Percentiles rank a stretch among this genome's conserved stretches.
Evolutionary conservation across 805 yeast species (phyloP).

Genomic region (Kluyveromyces nonfermentans): DNA sequence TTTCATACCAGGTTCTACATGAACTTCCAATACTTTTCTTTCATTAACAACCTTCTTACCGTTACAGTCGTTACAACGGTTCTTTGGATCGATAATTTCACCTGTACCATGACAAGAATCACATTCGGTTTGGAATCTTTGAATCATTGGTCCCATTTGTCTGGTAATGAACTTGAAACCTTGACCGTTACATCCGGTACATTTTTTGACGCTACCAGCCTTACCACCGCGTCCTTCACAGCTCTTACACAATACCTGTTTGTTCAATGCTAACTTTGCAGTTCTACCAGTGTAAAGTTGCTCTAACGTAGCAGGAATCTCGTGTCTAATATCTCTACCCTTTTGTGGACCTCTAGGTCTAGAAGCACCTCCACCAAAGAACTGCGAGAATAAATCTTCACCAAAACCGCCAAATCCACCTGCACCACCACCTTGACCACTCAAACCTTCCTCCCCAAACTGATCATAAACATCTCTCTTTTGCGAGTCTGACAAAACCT

Average conservation of each 20-base stretch:
- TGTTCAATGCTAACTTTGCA: constrained; percentile 87
- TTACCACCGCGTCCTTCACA: constrained; percentile 98
- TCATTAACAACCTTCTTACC: constrained; percentile 85
- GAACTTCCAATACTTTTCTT: constrained; percentile 88
- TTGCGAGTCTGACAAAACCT: constrained; percentile 75
- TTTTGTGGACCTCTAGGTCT: constrained; percentile 76
- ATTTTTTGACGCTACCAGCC: constrained; percentile 77
- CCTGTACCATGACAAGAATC: constrained; percentile 89
- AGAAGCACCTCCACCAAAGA: constrained; percentile 72
- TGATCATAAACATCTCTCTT: constrained; percentile 85
- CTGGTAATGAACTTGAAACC: constrained; percentile 89
- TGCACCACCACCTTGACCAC: constrained; percentile 67
- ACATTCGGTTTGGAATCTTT: constrained; percentile 93
- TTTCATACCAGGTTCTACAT: constrained; percentile 94
- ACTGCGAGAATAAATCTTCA: constrained; percentile 46
- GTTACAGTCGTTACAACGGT: constrained; percentile 75
- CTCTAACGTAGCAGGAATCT: constrained; percentile 76
- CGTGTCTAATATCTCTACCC: constrained; percentile 88
- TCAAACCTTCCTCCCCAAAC: constrained; percentile 88
- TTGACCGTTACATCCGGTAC: constrained; percentile 81
- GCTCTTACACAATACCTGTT: constrained; percentile 75
- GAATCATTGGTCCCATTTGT: constrained; percentile 99
- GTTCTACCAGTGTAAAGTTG: constrained; percentile 91
- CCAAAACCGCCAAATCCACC: constrained; percentile 40
- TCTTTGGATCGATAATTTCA: constrained; percentile 75